These are phyloP conservation scores for Yamadazyma conglobata DNA, from an alignment of 1,139 yeast species.

Conservation along the genomic window DNA sequence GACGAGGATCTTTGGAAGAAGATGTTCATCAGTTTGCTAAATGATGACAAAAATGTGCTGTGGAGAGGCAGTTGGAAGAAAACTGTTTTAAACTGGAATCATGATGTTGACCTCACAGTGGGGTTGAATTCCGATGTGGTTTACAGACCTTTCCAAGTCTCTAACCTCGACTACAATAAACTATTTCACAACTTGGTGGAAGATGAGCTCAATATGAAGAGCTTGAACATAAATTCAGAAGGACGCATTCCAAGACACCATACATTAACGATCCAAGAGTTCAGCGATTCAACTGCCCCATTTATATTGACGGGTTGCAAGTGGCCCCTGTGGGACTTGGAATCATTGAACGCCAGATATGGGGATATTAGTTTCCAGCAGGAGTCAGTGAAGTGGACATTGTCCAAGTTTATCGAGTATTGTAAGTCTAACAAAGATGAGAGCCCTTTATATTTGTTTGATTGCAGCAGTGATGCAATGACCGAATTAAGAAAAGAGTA, in stretches of 20 bases:
- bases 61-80: slow-evolving; percentile 85
- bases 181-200: slow-evolving; percentile 46
- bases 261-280: slow-evolving; percentile 40
- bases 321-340: slow-evolving; percentile 71
- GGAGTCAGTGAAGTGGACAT: slow-evolving; percentile 81
- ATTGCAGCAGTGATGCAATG: slow-evolving; percentile 70
- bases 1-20: slow-evolving; percentile 81
- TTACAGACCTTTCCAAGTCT: slow-evolving; percentile 77
- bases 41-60: slow-evolving; percentile 14
- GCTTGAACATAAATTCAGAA: slow-evolving; percentile 17
- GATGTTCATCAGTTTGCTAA: slow-evolving; percentile 34
- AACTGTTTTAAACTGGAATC: slow-evolving; percentile 45
- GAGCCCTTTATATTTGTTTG: slow-evolving; percentile 80
- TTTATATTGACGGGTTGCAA: slow-evolving; percentile 54
- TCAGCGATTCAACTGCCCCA: slow-evolving; percentile 53
- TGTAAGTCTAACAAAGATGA: slow-evolving; percentile 66
- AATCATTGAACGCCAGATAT: slow-evolving; percentile 47
- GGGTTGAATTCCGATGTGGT: slow-evolving; percentile 54
- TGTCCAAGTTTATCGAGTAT: slow-evolving; percentile 60
- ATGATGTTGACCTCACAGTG: slow-evolving; percentile 28
- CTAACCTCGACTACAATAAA: slow-evolving; percentile 58
- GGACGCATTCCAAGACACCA: slow-evolving; percentile 46
- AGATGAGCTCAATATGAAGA: slow-evolving; percentile 35
- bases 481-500: slow-evolving; percentile 52
- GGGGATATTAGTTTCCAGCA: slow-evolving; percentile 68